Evolutionary conservation across 2,329 filamentous ascomycete genomes (phyloP).

Genomic region (Alternaria solani): DNA sequence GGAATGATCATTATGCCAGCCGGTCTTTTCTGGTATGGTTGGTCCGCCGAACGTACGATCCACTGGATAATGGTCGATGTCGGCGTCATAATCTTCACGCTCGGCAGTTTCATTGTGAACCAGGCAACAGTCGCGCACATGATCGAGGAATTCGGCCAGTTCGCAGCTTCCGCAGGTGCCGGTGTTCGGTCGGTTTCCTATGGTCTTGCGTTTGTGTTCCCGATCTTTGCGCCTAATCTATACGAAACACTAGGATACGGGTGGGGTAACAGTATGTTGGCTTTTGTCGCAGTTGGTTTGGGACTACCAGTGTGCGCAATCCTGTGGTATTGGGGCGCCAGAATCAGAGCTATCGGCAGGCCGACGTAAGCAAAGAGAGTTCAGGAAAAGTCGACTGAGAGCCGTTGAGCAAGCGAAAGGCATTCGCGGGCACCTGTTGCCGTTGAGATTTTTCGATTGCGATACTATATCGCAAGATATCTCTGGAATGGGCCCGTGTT

Average conservation of each 20-base stretch:
- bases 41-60: constrained; percentile 59
- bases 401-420: too few relatives aligned
- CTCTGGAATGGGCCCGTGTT: too few relatives aligned
- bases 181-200: constrained; percentile 15
- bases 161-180: constrained; percentile 21
- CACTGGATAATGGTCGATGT: constrained; percentile 64
- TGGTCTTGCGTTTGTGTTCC: constrained; percentile 39
- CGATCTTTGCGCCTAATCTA: constrained; percentile 48
- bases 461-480: too few relatives aligned
- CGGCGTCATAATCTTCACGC: constrained; percentile 55
- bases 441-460: too few relatives aligned
- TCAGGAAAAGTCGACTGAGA: too few relatives aligned
- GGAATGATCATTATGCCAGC: constrained; percentile 35
- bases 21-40: constrained; percentile 58
- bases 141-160: constrained; percentile 21
- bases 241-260: constrained; percentile 47
- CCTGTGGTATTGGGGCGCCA: too few relatives aligned
- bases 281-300: constrained; percentile 24
- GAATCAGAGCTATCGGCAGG: too few relatives aligned
- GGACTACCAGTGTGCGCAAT: neutral
- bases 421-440: too few relatives aligned
- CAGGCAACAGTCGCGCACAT: constrained; percentile 34
- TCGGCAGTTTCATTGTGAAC: neutral
- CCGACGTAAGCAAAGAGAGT: neutral
- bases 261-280: constrained; percentile 42